A percentile compares a stretch with the other conserved stretches of the same genome.
Conservation (phyloP, 2,329 filamentous ascomycete genomes). For the Neofusicoccum sp. region DNA sequence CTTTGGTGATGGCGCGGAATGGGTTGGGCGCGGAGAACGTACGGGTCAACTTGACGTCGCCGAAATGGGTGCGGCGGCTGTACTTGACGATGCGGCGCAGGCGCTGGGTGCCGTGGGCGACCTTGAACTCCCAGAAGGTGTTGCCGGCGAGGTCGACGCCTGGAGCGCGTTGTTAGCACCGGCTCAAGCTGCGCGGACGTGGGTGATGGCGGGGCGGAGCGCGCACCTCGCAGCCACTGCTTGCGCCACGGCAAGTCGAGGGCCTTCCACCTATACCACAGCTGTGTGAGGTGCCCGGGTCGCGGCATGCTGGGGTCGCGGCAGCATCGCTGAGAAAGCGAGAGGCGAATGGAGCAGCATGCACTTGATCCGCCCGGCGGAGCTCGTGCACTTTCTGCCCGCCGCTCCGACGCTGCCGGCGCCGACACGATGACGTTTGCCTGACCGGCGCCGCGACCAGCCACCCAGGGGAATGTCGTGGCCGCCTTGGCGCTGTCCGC, state of each 20-base stretch:
- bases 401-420: not conserved
- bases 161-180: conserved; percentile 26
- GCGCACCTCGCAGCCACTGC: conserved; percentile 57
- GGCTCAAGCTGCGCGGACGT: not conserved
- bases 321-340: not conserved
- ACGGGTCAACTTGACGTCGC: conserved; percentile 62
- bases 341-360: conserved; percentile 9
- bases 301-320: conserved; percentile 12
- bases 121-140: conserved; percentile 67
- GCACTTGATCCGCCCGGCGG: conserved; percentile 9
- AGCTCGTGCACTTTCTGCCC: conserved; percentile 1
- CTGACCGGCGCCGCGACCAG: not conserved
- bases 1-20: not conserved
- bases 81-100: conserved; percentile 60
- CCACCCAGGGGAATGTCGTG: not conserved
- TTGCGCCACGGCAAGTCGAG: conserved; percentile 62
- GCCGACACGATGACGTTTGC: not conserved
- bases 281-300: conserved; percentile 34
- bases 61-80: conserved; percentile 51
- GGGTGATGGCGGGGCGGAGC: not conserved
- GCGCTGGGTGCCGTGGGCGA: conserved; percentile 53
- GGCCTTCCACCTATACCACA: conserved; percentile 64
- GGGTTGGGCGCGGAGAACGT: conserved; percentile 16
- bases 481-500: not conserved
- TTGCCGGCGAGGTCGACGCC: conserved; percentile 62